These are phyloP conservation scores for Isatis tinctoria DNA, from an alignment of 345 rosid species.

Conservation along the genomic window DNA sequence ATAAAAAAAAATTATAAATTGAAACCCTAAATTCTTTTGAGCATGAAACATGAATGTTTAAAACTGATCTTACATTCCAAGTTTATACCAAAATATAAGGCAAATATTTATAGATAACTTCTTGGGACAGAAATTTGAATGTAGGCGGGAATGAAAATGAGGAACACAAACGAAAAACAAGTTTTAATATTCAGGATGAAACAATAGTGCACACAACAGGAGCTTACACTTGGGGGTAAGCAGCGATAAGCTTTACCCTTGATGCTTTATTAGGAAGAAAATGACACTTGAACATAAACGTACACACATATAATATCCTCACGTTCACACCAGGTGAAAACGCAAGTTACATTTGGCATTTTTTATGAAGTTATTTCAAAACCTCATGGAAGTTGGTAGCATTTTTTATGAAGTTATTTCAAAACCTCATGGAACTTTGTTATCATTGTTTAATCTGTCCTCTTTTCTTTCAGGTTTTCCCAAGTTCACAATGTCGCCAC, in stretches of 20 bases:
- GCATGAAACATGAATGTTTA: no score
- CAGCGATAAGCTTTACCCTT: not conserved
- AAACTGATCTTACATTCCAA: no score
- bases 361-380: not conserved
- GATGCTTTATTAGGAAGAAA: not conserved
- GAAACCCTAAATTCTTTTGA: no score
- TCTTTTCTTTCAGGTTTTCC: not conserved
- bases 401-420: not conserved
- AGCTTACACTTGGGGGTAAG: not conserved
- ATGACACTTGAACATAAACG: not conserved
- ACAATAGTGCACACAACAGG: not conserved
- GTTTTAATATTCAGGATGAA: not conserved
- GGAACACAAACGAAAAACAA: no score
- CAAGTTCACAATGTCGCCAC: slow-evolving; percentile 5
- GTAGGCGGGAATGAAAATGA: no score
- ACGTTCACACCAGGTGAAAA: not conserved
- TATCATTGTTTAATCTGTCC: not conserved
- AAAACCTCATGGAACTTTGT: not conserved
- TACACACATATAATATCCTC: not conserved
- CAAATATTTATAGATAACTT: no score
- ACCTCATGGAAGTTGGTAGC: not conserved
- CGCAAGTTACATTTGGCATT: not conserved
- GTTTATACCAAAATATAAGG: no score
- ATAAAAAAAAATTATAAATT: no score
- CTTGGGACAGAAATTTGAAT: no score